These are phyloP conservation scores for Ensete ventricosum DNA, from an alignment of 176 grass and related monocot species.

Conservation along the genomic window DNA sequence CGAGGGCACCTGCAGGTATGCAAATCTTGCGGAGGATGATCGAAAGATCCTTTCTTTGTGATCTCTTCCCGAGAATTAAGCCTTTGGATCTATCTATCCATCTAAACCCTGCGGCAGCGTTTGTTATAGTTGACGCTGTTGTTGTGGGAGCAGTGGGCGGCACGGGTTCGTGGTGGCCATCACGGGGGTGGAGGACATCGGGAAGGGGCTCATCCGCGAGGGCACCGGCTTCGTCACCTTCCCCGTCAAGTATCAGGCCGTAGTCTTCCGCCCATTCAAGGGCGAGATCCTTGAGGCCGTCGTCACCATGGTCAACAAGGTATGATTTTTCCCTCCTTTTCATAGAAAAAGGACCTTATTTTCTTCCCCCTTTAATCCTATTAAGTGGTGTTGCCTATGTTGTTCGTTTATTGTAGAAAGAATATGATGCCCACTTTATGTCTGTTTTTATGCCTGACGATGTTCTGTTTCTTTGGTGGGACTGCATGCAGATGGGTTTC, in stretches of 20 bases:
- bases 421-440: not conserved
- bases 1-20: conserved; percentile 87
- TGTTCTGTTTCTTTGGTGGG: not conserved
- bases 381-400: not conserved
- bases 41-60: not conserved
- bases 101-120: not conserved
- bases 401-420: not conserved
- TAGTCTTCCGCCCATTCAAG: conserved; percentile 94
- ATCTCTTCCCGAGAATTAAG: too few species aligned
- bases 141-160: conserved; percentile 37
- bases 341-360: not conserved
- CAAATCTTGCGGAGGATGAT: not conserved
- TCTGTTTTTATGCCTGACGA: not conserved
- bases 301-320: conserved; percentile 99
- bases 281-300: conserved; percentile 94
- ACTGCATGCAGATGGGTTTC: conserved; percentile 75
- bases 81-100: too few species aligned
- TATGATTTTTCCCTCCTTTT: not conserved
- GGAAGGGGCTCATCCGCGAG: conserved; percentile 91
- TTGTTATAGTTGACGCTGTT: not conserved
- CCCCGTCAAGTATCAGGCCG: conserved; percentile 96
- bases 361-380: not conserved
- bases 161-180: conserved; percentile 98
- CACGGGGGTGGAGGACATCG: conserved; percentile 90
- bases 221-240: conserved; percentile 95